phyloP scores from a whole-genome alignment of 73 alveolate species.

The Blepharisma stoltei region DNA sequence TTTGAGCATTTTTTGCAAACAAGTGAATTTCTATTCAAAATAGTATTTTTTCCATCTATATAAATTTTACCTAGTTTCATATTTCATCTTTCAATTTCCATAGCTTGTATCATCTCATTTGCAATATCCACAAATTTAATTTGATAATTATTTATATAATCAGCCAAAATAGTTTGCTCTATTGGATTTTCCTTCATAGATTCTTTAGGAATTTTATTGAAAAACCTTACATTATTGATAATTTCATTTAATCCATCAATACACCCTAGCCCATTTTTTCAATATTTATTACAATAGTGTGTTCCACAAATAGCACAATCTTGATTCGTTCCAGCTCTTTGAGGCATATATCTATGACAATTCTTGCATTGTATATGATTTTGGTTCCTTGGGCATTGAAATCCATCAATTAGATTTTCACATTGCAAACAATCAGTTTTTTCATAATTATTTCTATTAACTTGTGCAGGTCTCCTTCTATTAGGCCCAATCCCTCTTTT shows the following conservation, averaged over 20 bases:
- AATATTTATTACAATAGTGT: no score
- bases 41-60: constrained; percentile 26
- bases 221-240: no score
- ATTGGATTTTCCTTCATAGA: not conserved
- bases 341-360: constrained; percentile 38
- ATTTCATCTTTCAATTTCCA: constrained; percentile 19
- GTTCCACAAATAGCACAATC: constrained; percentile 30
- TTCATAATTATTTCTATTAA: constrained; percentile 12
- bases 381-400: constrained; percentile 31
- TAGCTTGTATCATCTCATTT: constrained; percentile 40
- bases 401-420: constrained; percentile 21
- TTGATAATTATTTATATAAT: constrained; percentile 18
- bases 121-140: constrained; percentile 2
- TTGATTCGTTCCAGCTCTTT: constrained; percentile 23
- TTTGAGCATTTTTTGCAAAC: constrained; percentile 45
- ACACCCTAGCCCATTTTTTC: no score
- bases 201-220: no score
- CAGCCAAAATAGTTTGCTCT: constrained; percentile 21
- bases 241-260: no score
- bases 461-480: not conserved
- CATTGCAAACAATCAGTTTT: constrained; percentile 5
- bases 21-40: constrained; percentile 31
- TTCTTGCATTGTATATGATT: constrained; percentile 35
- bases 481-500: no score
- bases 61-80: constrained; percentile 29